phyloP scores from a whole-genome alignment of 1,139 yeast genomes.

The Lodderomyces pseudojiufengensis region DNA sequence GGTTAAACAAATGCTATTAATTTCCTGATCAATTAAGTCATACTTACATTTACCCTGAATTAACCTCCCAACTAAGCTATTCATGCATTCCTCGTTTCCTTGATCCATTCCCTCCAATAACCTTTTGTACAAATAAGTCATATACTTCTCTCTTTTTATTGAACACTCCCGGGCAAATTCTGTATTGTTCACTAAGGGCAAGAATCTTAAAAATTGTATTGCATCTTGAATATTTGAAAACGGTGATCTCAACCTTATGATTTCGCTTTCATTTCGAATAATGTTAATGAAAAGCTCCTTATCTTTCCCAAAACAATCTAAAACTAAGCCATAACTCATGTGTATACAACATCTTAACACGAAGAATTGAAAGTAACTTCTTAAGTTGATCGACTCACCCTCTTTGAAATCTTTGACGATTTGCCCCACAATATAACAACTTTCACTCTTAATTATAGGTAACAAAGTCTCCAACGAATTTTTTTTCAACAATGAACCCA shows the following conservation, averaged over 20 bases:
- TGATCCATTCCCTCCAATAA: constrained; percentile 12
- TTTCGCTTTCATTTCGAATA: constrained; percentile 58
- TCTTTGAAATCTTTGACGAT: constrained; percentile 19
- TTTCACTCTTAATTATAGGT: constrained; percentile 9
- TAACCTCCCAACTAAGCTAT: constrained; percentile 45
- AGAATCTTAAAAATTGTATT: constrained; percentile 46
- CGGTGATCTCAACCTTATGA: constrained; percentile 62
- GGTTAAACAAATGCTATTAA: constrained; percentile 63
- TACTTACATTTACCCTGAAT: constrained; percentile 17
- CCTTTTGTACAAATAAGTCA: constrained; percentile 32
- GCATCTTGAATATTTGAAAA: constrained; percentile 61
- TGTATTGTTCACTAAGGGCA: constrained; percentile 32
- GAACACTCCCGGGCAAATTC: constrained; percentile 27
- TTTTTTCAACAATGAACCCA: constrained; percentile 49
- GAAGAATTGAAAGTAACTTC: constrained; percentile 46
- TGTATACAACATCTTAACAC: constrained; percentile 55
- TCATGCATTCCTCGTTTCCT: constrained; percentile 15
- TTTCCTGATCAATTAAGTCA: constrained; percentile 36
- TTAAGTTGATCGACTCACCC: constrained; percentile 34
- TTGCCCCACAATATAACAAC: constrained; percentile 12
- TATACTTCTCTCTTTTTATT: constrained; percentile 50
- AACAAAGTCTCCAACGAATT: constrained; percentile 41
- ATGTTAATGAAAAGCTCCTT: constrained; percentile 49
- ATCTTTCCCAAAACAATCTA: constrained; percentile 42
- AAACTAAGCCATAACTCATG: constrained; percentile 57